Base-by-base conservation (phyloP, 257 asterid species). In the Solanum rostratum region DNA sequence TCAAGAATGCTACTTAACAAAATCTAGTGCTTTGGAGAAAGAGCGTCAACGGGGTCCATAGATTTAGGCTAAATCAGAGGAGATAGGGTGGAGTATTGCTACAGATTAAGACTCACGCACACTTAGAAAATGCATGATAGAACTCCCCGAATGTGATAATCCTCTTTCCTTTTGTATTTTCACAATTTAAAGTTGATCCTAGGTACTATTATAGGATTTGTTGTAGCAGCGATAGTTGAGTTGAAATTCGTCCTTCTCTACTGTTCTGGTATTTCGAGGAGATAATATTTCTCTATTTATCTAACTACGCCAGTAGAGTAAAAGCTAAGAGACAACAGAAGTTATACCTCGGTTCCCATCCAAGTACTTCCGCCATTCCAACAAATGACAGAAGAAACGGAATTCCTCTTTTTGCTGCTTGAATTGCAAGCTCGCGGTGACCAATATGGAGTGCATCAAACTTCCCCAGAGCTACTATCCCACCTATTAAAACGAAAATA, bases 371-470 rank as follows among this genome's bases (percentile, higher is more conserved):
- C 1, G 97, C 98, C 98, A 96, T 95, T 87, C 99, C 99, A 83
- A 90, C 92, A 86, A 96, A 96, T 49, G 97, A 93, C 85, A 96
- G 81, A 33, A 96, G 93, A 90, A 89, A 95, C 0, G 98, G 99
- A 87, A 88, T 87, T 86, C 98, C 99, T 81, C 92, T 89, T 87
- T 88, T 91, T 6, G 99, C 90, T 15, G 99, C 98, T 88, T 96
- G 99, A 85, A 96, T 94, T 66, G 96, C 99, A 88, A 96, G 97
- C 88, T 95, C 98, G 69, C 99, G 95, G 83, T 96, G 99, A 88
- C 99, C 99, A 74, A 95, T 91, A 86, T 96, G 99, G 89, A 96
- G 98, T 83, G 99, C 99, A 87, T 96, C 99, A 85, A 96, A 96
- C 91, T 95, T 96, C 83, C 99, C 99, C 87, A 96, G 84, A 79